These are phyloP conservation scores for Saussurea involucrata DNA, from an alignment of 129 eudicot species.

Conservation along the genomic window DNA sequence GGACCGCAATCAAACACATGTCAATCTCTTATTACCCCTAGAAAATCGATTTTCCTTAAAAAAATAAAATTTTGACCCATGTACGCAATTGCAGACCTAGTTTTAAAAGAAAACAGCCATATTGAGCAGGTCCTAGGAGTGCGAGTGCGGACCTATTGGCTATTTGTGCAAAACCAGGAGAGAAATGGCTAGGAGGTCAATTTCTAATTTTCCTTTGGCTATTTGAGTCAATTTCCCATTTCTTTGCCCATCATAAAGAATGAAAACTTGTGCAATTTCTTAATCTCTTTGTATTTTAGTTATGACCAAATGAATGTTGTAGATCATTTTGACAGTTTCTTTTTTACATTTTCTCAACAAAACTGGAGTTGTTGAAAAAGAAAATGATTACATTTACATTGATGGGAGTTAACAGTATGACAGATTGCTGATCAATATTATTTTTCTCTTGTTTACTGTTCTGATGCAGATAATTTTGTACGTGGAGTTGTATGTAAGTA, in stretches of 20 bases:
- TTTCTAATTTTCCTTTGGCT: no score
- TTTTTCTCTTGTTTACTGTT: slow-evolving; percentile 5
- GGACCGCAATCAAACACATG: no score
- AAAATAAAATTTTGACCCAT: no score
- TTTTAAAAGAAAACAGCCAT: no score
- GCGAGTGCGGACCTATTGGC: no score
- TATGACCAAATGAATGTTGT: background rate
- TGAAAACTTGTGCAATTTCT: background rate
- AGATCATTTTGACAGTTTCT: background rate
- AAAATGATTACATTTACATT: background rate
- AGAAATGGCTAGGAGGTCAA: no score
- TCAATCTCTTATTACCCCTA: no score
- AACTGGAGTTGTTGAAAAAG: background rate
- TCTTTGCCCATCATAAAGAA: background rate
- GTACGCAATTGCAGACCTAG: no score
- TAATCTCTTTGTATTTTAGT: background rate
- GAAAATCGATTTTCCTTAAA: no score
- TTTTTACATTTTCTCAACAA: background rate
- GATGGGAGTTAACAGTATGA: background rate
- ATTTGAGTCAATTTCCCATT: no score
- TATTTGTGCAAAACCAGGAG: no score
- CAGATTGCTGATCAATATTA: slow-evolving; percentile 12
- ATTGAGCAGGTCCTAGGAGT: no score
- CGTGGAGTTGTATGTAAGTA: slow-evolving; percentile 89
- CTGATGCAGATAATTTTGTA: slow-evolving; percentile 74